Conservation (phyloP, 306 rosid species). For the Myrica gale region DNA sequence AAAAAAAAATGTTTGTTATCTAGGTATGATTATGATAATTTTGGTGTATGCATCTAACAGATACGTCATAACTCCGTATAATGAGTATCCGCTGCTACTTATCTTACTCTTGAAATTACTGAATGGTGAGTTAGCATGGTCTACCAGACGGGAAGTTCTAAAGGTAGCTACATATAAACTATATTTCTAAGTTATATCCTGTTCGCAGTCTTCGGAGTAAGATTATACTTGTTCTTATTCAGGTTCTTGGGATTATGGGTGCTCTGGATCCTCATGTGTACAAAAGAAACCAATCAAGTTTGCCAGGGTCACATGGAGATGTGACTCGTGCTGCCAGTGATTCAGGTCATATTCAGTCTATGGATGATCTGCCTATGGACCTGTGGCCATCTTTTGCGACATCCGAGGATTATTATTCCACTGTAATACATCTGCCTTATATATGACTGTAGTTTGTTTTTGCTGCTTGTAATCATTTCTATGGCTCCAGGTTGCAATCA, state of each 20-base stretch:
- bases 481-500: slow-evolving; percentile 80
- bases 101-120: slow-evolving; percentile 85
- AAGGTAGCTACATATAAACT: slow-evolving; percentile 55
- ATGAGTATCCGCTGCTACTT: slow-evolving; percentile 81
- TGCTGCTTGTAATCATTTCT: slow-evolving; percentile 10
- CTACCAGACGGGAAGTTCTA: slow-evolving; percentile 94
- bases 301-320: slow-evolving; percentile 86
- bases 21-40: slow-evolving; percentile 4
- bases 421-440: slow-evolving; percentile 49
- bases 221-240: slow-evolving; percentile 26
- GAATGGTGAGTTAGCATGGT: slow-evolving; percentile 96
- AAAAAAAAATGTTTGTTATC: slow-evolving; percentile 13
- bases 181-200: slow-evolving; percentile 24
- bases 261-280: slow-evolving; percentile 96
- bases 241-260: slow-evolving; percentile 99
- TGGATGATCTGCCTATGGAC: slow-evolving; percentile 85
- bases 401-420: slow-evolving; percentile 90
- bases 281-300: slow-evolving; percentile 72
- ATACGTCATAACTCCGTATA: slow-evolving; percentile 95
- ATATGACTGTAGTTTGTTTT: slow-evolving; percentile 8
- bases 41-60: slow-evolving; percentile 40
- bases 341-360: slow-evolving; percentile 81
- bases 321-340: slow-evolving; percentile 76
- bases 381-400: slow-evolving; percentile 96
- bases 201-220: slow-evolving; percentile 1